Conservation (phyloP, 2,329 filamentous ascomycete genomes). For the Paecilomyces formosus region DNA sequence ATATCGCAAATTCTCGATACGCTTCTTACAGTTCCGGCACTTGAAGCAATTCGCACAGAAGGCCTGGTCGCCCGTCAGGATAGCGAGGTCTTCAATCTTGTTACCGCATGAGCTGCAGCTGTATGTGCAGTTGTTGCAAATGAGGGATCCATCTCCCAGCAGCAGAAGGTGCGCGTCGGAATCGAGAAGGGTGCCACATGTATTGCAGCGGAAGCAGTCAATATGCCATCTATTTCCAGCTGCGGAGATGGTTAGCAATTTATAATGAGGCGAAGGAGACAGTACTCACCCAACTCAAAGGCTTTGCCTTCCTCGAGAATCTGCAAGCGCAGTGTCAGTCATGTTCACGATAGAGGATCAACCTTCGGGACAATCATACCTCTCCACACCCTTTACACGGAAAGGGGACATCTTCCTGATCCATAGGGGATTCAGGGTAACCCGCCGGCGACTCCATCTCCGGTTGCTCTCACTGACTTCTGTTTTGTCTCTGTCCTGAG, state of each 20-base stretch:
- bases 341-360: constrained; percentile 1
- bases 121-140: constrained; percentile 99
- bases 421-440: constrained; percentile 57
- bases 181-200: constrained; percentile 89
- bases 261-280: constrained; percentile 7
- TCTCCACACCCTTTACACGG: constrained; percentile 92
- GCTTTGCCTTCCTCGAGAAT: constrained; percentile 98
- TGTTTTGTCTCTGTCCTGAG: not conserved
- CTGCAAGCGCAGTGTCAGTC: constrained; percentile 40
- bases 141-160: constrained; percentile 92
- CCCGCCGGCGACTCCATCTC: constrained; percentile 49
- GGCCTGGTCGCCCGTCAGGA: constrained; percentile 93
- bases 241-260: constrained; percentile 38
- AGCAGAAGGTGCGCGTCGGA: constrained; percentile 96
- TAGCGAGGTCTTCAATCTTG: constrained; percentile 97
- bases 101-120: constrained; percentile 94
- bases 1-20: constrained; percentile 97
- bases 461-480: not conserved
- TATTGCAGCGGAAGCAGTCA: constrained; percentile 97
- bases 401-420: constrained; percentile 71
- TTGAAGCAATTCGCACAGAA: constrained; percentile 97
- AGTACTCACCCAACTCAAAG: constrained; percentile 78
- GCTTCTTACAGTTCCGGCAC: constrained; percentile 95
- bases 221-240: constrained; percentile 98
- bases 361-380: constrained; percentile 42